Evolutionary conservation across 768 basidiomycete genomes (phyloP), one percentile per base, ranked within the genome.

Genomic region (Pleurotus giganteus): DNA sequence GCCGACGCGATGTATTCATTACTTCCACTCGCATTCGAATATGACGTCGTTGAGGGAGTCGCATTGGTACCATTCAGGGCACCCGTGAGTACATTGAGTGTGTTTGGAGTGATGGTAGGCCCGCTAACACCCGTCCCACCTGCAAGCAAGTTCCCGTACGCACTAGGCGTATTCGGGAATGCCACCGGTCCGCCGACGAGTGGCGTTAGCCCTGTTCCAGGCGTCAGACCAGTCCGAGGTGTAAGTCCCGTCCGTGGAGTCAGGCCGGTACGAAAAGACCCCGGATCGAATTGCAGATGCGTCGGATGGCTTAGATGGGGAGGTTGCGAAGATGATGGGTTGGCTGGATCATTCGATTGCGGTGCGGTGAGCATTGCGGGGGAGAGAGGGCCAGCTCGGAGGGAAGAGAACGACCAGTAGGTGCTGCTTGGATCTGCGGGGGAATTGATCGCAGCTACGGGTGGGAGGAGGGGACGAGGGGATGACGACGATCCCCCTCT

Each of bases 361-460:
- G 94, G 95, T 7, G 90, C 96, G 24, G 91, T 85, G 57, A 97
- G 86, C 92, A 98, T 96, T 53, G 96, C 94, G 27, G 96, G 96
- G 4, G 91, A 94, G 53, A 98, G 86, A 1, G 96, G 96, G 3
- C 95, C 96, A 0, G 94, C 82, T 43, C 96, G 86, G 29, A 98
- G 83, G 12, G 80, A 69, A 37, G 81, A 77, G 66, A 85, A 85
- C 31, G 76, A 80, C 90, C 93, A 94, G 34, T 50, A 50, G 63
- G 59, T 79, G 78, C 64, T 91, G 78, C 47, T 81, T 68, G 74
- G 71, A 60, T 84, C 86, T 9, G 84, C 76, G 7, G 86, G 85
- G 7, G 89, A 89, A 1, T 88, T 83, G 56, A 94, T 86, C 53
- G 88, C 76, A 12, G 89, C 85, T 54, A 94, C 77, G 0, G 92